Conservation (phyloP, 1,284 basidiomycete species). For the Peniophora sp. region DNA sequence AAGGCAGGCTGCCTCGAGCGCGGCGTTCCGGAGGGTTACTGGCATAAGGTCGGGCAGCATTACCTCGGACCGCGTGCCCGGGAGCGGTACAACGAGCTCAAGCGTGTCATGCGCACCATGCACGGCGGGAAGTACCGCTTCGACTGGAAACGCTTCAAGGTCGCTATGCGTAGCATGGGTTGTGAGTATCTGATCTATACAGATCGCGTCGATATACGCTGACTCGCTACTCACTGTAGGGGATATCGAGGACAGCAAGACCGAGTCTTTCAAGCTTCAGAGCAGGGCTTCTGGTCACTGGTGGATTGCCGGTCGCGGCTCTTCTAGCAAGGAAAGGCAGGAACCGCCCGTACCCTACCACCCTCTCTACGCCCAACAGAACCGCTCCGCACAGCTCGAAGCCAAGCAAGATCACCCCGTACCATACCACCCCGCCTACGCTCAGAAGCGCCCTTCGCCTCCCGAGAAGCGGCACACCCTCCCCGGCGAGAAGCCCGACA, state of each 20-base stretch:
- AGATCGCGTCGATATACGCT: not conserved
- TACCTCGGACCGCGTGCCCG: constrained; percentile 61
- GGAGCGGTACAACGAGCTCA: constrained; percentile 57
- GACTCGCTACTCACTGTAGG: constrained; percentile 27
- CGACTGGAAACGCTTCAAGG: constrained; percentile 73
- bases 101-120: constrained; percentile 61
- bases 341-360: constrained; percentile 11
- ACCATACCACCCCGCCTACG: not conserved
- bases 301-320: constrained; percentile 36
- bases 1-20: constrained; percentile 59
- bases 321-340: constrained; percentile 30
- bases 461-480: not conserved
- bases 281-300: constrained; percentile 46
- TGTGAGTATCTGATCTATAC: constrained; percentile 44
- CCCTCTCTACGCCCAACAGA: too few species aligned
- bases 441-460: not conserved
- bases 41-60: constrained; percentile 70
- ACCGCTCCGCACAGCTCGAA: too few species aligned
- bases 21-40: constrained; percentile 66
- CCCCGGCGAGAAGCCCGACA: not conserved
- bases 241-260: constrained; percentile 47
- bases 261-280: constrained; percentile 53
- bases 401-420: not conserved
- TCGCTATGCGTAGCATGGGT: constrained; percentile 71
- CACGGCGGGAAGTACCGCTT: constrained; percentile 68